These are phyloP conservation scores for Ceratopteris richardii DNA, from an alignment of 75 land plant species.

Conservation along the genomic window DNA sequence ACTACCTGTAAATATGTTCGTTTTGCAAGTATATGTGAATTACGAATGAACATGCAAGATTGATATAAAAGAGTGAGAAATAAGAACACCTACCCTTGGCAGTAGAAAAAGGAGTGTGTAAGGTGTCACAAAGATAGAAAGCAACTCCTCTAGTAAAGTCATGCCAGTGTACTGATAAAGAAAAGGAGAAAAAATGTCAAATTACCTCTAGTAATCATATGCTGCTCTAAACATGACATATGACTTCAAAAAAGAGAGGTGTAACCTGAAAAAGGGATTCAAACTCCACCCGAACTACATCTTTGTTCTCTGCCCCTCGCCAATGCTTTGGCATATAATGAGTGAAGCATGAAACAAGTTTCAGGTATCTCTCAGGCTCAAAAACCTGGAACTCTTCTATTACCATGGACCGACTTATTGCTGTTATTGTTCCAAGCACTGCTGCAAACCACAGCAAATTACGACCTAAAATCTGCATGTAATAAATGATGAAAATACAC, in stretches of 20 bases:
- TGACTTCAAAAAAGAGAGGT: too few relatives aligned
- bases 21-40: too few relatives aligned
- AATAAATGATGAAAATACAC: neutral
- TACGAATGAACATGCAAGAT: too few relatives aligned
- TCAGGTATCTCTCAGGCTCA: slow-evolving; percentile 82
- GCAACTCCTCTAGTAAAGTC: slow-evolving; percentile 91
- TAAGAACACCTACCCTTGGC: slow-evolving; percentile 53
- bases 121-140: slow-evolving; percentile 87
- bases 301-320: slow-evolving; percentile 85
- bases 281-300: slow-evolving; percentile 64
- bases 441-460: slow-evolving; percentile 96
- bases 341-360: slow-evolving; percentile 73
- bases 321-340: slow-evolving; percentile 98
- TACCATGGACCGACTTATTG: slow-evolving; percentile 68
- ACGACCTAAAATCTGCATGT: slow-evolving; percentile 77
- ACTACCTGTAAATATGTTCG: too few relatives aligned
- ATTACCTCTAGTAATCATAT: too few relatives aligned
- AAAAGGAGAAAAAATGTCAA: neutral
- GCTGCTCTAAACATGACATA: too few relatives aligned
- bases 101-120: slow-evolving; percentile 59
- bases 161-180: slow-evolving; percentile 79
- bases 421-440: slow-evolving; percentile 84
- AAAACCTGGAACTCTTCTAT: slow-evolving; percentile 73
- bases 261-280: slow-evolving; percentile 88
- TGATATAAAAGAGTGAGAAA: neutral